phyloP scores from a whole-genome alignment of 306 rosid species.

The Quercus glauca region DNA sequence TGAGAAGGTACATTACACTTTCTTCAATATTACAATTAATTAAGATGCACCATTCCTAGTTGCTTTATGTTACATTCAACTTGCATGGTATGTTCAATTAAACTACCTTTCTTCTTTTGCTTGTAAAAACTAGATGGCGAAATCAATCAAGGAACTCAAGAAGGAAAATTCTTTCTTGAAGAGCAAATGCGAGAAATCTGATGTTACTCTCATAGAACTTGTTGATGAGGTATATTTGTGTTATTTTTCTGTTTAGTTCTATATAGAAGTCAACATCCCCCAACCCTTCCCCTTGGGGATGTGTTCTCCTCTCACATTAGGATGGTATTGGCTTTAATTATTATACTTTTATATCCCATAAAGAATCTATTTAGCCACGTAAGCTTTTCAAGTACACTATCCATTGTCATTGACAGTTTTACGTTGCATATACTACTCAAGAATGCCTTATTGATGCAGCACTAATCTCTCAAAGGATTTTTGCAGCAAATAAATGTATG shows the following conservation, averaged over 20 bases:
- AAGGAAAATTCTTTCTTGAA: constrained; percentile 90
- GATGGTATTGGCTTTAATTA: not conserved
- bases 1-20: constrained; percentile 61
- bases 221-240: constrained; percentile 68
- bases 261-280: not conserved
- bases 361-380: not conserved
- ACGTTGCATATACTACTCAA: not conserved
- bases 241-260: not conserved
- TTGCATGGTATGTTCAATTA: constrained; percentile 18
- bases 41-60: constrained; percentile 14
- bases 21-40: constrained; percentile 16
- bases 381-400: not conserved
- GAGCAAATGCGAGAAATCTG: constrained; percentile 87
- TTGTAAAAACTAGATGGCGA: constrained; percentile 67
- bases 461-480: too few relatives aligned
- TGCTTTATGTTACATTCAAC: not conserved
- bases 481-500: too few relatives aligned
- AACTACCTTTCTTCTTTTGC: constrained; percentile 17
- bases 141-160: constrained; percentile 90
- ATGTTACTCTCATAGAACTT: constrained; percentile 76
- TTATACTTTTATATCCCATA: not conserved
- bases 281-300: not conserved
- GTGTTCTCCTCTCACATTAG: not conserved
- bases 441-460: not conserved
- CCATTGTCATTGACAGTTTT: not conserved